A percentile compares a stretch with the other conserved stretches of the same genome.
Conservation (phyloP, 768 basidiomycete genomes). For the Termitomyces sp. region DNA sequence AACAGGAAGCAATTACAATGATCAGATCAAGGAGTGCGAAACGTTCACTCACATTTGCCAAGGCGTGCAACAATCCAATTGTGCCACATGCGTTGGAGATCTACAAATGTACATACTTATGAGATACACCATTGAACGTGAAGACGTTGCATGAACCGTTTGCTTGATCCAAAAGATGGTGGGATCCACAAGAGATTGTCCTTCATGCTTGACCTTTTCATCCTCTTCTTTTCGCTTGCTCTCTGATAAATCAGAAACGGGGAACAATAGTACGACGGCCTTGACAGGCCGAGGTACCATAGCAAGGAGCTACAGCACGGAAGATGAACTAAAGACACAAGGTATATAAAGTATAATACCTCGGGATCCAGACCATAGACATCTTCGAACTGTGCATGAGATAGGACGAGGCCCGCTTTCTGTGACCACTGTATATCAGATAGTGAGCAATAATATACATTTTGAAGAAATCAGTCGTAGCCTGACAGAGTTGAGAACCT, state of each 20-base stretch:
- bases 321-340: not conserved
- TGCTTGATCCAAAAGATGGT: constrained; percentile 87
- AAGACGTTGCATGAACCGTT: constrained; percentile 43
- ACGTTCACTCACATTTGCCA: constrained; percentile 64
- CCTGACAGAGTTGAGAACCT: constrained; percentile 48
- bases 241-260: constrained; percentile 50
- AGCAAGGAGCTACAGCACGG: constrained; percentile 48
- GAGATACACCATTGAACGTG: no score
- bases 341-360: constrained; percentile 29
- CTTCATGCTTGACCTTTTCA: constrained; percentile 39
- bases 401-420: constrained; percentile 56
- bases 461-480: not conserved
- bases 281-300: constrained; percentile 73
- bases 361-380: constrained; percentile 70
- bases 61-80: constrained; percentile 78
- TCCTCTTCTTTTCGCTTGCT: constrained; percentile 56
- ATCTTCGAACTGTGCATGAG: constrained; percentile 55
- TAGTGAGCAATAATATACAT: not conserved
- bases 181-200: constrained; percentile 45
- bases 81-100: constrained; percentile 86
- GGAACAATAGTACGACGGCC: constrained; percentile 86
- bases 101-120: constrained; percentile 26
- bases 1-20: constrained; percentile 16
- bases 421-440: constrained; percentile 51
- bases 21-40: not conserved